Conservation (phyloP, 441 rosid genomes). For the Populus hybrid region DNA sequence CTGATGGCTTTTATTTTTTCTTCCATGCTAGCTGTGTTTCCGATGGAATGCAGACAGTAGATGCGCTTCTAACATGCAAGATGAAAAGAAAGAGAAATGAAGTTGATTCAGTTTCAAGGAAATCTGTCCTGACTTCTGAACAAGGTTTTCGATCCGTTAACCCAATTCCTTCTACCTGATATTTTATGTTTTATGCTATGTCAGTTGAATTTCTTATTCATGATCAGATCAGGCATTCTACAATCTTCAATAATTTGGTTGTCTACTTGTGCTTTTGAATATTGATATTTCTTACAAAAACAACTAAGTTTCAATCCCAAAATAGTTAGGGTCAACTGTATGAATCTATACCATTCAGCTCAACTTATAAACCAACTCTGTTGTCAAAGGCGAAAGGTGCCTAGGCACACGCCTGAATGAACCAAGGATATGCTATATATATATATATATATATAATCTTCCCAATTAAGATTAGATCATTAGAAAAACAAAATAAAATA, state of each 20-base stretch:
- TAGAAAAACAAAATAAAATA: too few relatives aligned
- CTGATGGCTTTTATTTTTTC: constrained; percentile 31
- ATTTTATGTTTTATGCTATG: background rate
- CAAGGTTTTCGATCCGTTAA: constrained; percentile 43
- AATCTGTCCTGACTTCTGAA: constrained; percentile 33
- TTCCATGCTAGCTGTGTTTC: constrained; percentile 67
- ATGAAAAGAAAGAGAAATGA: constrained; percentile 64
- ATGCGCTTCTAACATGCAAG: constrained; percentile 80
- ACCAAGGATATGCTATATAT: too few relatives aligned
- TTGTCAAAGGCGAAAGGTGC: too few relatives aligned
- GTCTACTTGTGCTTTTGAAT: background rate
- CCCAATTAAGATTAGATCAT: too few relatives aligned
- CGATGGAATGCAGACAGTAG: constrained; percentile 81
- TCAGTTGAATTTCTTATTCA: constrained; percentile 7
- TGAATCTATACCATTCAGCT: background rate
- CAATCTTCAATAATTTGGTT: background rate
- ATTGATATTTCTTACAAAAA: background rate
- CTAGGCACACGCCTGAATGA: too few relatives aligned
- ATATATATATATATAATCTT: too few relatives aligned
- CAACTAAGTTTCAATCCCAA: background rate
- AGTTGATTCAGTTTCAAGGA: constrained; percentile 32
- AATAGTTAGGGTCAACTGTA: background rate
- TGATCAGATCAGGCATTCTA: constrained; percentile 3
- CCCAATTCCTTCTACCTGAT: background rate
- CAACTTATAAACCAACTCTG: background rate